Conservation (phyloP, 163 green algal species). For the Coccomyxa subellipsoidea region DNA sequence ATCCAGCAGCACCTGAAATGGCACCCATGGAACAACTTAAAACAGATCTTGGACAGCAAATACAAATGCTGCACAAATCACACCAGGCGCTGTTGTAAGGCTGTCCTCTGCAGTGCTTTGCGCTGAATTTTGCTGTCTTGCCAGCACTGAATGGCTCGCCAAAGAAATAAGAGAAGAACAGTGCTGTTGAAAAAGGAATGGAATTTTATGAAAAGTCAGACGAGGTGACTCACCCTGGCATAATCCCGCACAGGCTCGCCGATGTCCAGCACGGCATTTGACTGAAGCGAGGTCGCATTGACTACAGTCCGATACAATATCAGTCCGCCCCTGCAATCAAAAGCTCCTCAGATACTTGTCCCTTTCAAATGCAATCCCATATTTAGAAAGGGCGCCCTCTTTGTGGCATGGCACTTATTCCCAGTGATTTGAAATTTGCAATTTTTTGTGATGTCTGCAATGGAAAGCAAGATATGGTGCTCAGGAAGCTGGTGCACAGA, state of each 20-base stretch:
- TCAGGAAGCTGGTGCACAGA: too few species aligned
- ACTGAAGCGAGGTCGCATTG: not conserved
- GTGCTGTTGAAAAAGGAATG: too few species aligned
- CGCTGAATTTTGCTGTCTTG: not conserved
- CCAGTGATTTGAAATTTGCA: too few species aligned
- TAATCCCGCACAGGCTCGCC: conserved; percentile 30
- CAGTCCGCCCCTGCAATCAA: conserved; percentile 36
- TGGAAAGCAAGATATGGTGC: too few species aligned
- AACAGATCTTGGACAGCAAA: not conserved
- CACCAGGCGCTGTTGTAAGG: too few species aligned
- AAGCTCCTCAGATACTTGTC: not conserved
- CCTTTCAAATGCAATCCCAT: not conserved
- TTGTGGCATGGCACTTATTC: too few species aligned
- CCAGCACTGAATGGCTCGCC: not conserved
- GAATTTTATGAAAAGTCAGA: too few species aligned
- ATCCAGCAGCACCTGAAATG: conserved; percentile 15
- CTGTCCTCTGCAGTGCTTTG: too few species aligned
- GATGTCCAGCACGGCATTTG: conserved; percentile 24
- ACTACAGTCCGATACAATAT: conserved; percentile 45
- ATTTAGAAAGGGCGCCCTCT: too few species aligned
- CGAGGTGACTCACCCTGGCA: conserved; percentile 17
- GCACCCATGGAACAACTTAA: not conserved
- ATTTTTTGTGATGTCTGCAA: too few species aligned
- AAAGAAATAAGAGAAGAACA: not conserved
- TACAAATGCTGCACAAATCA: not conserved